Percentiles rank a stretch among this genome's conserved stretches.
These are phyloP conservation scores for Linnemannia schmuckeri DNA, from an alignment of 192 early-diverging fungal species.

Conservation along the genomic window DNA sequence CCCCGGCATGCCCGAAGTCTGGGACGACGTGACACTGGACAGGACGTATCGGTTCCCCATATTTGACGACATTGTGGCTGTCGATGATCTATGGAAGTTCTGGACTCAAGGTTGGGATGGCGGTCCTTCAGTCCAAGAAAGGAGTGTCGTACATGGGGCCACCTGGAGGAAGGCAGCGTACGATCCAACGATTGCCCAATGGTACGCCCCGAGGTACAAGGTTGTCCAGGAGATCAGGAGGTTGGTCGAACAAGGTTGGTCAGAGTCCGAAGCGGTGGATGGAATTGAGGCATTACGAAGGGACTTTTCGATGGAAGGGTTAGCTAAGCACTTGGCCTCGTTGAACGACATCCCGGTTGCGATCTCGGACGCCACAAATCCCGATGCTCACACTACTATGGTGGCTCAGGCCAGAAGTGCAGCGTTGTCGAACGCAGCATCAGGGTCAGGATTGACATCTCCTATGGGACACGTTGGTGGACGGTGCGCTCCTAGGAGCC, in stretches of 20 bases:
- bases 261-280: background rate
- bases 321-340: background rate
- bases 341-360: background rate
- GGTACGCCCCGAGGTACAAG: background rate
- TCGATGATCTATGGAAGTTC: background rate
- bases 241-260: background rate
- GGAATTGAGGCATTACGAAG: background rate
- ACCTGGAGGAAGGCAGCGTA: background rate
- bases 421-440: background rate
- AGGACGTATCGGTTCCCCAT: background rate
- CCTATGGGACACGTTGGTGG: background rate
- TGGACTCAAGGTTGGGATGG: background rate
- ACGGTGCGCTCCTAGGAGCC: background rate
- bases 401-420: background rate
- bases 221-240: background rate
- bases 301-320: background rate
- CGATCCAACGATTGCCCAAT: background rate
- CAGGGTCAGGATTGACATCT: background rate
- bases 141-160: background rate
- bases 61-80: background rate
- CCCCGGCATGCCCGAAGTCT: background rate
- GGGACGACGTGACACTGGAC: background rate
- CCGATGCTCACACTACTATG: background rate
- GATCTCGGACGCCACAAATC: background rate
- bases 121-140: background rate